A percentile compares a stretch with the other conserved stretches of the same genome.
Conservation (phyloP, 805 yeast genomes). For the Wickerhamomyces queroliae region DNA sequence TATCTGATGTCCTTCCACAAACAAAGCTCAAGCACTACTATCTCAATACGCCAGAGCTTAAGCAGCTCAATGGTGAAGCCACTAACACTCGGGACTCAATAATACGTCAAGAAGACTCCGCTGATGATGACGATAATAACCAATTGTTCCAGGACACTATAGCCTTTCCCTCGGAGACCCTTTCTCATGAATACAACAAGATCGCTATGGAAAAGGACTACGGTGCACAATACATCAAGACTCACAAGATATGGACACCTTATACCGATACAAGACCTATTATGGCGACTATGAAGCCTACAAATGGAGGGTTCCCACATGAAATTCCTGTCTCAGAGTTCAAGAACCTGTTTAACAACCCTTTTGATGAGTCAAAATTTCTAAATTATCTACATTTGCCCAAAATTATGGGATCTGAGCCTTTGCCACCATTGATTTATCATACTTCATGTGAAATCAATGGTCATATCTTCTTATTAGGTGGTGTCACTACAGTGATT, state of each 20-base stretch:
- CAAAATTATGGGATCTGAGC: conserved; percentile 29
- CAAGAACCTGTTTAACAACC: background rate
- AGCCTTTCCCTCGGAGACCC: no score
- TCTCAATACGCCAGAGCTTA: background rate
- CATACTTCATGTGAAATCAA: conserved; percentile 36
- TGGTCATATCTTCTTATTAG: conserved; percentile 34
- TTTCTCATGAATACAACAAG: background rate
- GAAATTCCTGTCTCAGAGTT: no score
- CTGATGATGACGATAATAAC: no score
- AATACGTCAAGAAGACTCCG: no score
- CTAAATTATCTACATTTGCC: conserved; percentile 23
- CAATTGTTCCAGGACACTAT: background rate
- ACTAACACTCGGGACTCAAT: no score
- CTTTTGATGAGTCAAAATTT: conserved; percentile 7
- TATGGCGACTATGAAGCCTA: no score
- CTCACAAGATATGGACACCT: conserved; percentile 10
- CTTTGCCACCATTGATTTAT: conserved; percentile 37
- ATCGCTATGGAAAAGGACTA: conserved; percentile 2
- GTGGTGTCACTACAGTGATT: conserved; percentile 35
- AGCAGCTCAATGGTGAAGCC: background rate
- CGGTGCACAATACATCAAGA: background rate
- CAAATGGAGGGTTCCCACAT: no score
- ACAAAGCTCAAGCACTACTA: background rate
- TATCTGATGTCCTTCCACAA: background rate
- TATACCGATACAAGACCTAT: background rate